A percentile compares a stretch with the other conserved stretches of the same genome.
These are phyloP conservation scores for Neoscytalidium dimidiatum DNA, from an alignment of 2,329 filamentous ascomycete genomes.

Conservation along the genomic window DNA sequence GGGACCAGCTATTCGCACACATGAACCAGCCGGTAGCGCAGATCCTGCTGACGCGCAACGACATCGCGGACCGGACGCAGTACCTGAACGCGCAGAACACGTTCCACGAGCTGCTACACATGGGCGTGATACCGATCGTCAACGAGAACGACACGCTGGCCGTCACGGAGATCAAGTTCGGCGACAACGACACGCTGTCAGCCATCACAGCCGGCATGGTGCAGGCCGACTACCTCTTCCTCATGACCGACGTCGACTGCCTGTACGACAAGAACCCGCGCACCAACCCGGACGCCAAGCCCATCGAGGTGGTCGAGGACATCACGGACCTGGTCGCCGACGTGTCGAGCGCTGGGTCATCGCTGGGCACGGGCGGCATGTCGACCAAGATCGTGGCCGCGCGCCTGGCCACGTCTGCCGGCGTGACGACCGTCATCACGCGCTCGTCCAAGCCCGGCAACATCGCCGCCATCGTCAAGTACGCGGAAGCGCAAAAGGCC, in stretches of 20 bases:
- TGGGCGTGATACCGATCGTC: slow-evolving; percentile 97
- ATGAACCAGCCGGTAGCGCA: slow-evolving; percentile 89
- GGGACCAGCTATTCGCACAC: slow-evolving; percentile 90
- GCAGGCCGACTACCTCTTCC: slow-evolving; percentile 91
- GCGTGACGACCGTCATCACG: slow-evolving; percentile 94
- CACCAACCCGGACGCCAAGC: slow-evolving; percentile 77
- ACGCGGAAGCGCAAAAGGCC: slow-evolving; percentile 67
- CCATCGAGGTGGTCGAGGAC: slow-evolving; percentile 91
- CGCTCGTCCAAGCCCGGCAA: slow-evolving; percentile 92
- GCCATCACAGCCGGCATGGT: slow-evolving; percentile 98
- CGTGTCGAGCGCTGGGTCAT: slow-evolving; percentile 85
- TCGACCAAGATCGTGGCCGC: slow-evolving; percentile 95
- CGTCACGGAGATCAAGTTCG: slow-evolving; percentile 98
- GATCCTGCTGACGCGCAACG: slow-evolving; percentile 89
- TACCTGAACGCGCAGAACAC: slow-evolving; percentile 98
- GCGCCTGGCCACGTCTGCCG: slow-evolving; percentile 86
- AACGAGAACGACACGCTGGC: slow-evolving; percentile 98
- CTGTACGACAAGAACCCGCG: slow-evolving; percentile 96
- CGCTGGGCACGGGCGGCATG: slow-evolving; percentile 94
- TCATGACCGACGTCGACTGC: slow-evolving; percentile 99
- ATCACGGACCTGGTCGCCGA: slow-evolving; percentile 82
- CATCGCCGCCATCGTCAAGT: slow-evolving; percentile 80
- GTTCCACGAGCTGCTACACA: slow-evolving; percentile 82
- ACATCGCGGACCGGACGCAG: slow-evolving; percentile 93
- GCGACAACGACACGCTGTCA: slow-evolving; percentile 96